A percentile compares a stretch with the other conserved stretches of the same genome.
Conservation (phyloP, 2,329 filamentous ascomycete species). For the Fusarium sambucinum region DNA sequence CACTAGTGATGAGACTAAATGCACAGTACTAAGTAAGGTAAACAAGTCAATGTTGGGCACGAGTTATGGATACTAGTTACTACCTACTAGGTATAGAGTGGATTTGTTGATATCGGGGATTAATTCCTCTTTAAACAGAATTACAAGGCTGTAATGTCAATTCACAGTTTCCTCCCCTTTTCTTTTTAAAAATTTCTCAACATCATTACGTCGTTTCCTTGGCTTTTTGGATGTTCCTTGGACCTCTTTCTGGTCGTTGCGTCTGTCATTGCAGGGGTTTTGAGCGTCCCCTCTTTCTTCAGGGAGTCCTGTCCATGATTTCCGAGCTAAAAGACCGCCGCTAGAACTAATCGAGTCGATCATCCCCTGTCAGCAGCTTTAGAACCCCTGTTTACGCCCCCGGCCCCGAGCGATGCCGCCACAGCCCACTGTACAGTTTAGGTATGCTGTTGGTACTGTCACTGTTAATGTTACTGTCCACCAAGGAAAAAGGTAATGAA, state of each 20-base stretch:
- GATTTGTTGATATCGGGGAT: background rate
- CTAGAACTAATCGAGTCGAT: constrained; percentile 4
- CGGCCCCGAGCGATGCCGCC: background rate
- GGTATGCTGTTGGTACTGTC: background rate
- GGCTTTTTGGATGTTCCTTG: background rate
- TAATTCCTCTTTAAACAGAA: background rate
- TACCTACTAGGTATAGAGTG: background rate
- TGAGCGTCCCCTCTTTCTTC: background rate
- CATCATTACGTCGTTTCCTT: constrained; percentile 9
- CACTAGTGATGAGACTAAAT: constrained; percentile 8
- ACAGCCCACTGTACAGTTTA: background rate
- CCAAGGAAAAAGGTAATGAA: constrained; percentile 32
- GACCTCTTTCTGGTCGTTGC: constrained; percentile 10
- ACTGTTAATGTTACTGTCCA: background rate
- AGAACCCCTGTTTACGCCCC: constrained; percentile 10
- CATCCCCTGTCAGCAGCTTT: constrained; percentile 3
- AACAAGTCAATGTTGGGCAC: background rate
- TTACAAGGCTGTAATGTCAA: background rate
- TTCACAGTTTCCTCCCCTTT: background rate
- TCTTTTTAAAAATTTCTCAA: background rate
- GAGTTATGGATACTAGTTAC: background rate
- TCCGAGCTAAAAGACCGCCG: background rate
- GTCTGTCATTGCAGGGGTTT: constrained; percentile 5
- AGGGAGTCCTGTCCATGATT: background rate
- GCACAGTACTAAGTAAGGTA: background rate